These are phyloP conservation scores for Spencermartinsiella europaea DNA, from an alignment of 805 yeast species.

Conservation along the genomic window DNA sequence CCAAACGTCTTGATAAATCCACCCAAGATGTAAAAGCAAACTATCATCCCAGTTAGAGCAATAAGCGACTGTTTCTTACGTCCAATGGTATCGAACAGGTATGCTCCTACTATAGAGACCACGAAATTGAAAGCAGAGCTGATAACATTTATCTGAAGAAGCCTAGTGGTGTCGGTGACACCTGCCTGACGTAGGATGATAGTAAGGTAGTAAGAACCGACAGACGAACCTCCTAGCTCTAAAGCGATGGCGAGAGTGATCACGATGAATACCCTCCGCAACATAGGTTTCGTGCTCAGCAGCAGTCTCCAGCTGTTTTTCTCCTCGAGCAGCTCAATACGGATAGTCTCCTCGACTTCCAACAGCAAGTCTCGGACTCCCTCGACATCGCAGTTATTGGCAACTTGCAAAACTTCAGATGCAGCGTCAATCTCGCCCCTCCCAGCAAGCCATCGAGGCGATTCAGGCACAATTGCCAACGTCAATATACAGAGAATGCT, in stretches of 20 bases:
- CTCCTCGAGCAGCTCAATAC: slow-evolving; percentile 7
- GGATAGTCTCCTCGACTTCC: slow-evolving; percentile 10
- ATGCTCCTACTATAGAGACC: slow-evolving; percentile 12
- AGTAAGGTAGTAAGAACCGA: slow-evolving; percentile 38
- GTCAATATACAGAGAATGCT: slow-evolving; percentile 33
- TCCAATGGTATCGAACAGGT: slow-evolving; percentile 19
- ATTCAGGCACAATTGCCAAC: slow-evolving; percentile 64
- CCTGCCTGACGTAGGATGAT: slow-evolving; percentile 50
- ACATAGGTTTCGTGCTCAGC: slow-evolving; percentile 8
- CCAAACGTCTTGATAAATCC: slow-evolving; percentile 22
- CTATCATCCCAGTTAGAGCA: slow-evolving; percentile 20
- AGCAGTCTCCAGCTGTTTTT: not conserved
- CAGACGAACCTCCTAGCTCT: slow-evolving; percentile 13
- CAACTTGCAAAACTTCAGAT: slow-evolving; percentile 29
- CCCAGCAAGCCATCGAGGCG: slow-evolving; percentile 75
- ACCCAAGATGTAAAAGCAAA: slow-evolving; percentile 24
- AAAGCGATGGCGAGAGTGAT: slow-evolving; percentile 9
- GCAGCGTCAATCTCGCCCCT: slow-evolving; percentile 47
- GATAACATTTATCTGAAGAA: slow-evolving; percentile 20
- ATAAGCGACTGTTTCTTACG: slow-evolving; percentile 3
- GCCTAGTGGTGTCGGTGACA: slow-evolving; percentile 32
- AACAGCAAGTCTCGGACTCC: slow-evolving; percentile 10
- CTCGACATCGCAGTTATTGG: slow-evolving; percentile 8
- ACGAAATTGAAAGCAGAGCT: slow-evolving; percentile 2
- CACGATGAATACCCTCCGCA: slow-evolving; percentile 7